These are phyloP conservation scores for Podosphaera leucotricha DNA, from an alignment of 2,329 filamentous ascomycete genomes.

Conservation along the genomic window DNA sequence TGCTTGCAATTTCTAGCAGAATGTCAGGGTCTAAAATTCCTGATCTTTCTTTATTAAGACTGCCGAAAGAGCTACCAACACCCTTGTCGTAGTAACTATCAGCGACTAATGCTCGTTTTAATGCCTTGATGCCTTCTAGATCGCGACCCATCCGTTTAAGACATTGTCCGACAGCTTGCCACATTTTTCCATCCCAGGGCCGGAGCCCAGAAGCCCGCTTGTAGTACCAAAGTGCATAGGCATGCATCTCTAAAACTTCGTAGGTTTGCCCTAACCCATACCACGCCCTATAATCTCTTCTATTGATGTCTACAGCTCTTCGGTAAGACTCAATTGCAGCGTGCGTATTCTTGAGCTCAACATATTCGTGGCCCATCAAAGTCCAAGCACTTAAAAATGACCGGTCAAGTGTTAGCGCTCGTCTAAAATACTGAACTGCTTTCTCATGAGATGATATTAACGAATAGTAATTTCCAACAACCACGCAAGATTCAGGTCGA, in stretches of 20 bases:
- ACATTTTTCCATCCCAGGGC: conserved; percentile 97
- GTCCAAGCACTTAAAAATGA: conserved; percentile 92
- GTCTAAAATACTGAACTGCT: conserved; percentile 90
- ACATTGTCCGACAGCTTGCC: conserved; percentile 85
- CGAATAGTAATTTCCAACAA: conserved; percentile 94
- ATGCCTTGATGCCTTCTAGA: conserved; percentile 78
- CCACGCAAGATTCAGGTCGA: conserved; percentile 85
- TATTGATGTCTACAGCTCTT: conserved; percentile 83
- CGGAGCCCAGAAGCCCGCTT: conserved; percentile 79
- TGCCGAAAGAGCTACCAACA: conserved; percentile 19
- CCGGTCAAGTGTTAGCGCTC: conserved; percentile 72
- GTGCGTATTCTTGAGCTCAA: conserved; percentile 96
- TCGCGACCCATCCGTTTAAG: conserved; percentile 72
- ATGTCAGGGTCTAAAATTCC: conserved; percentile 65
- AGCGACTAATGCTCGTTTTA: conserved; percentile 76
- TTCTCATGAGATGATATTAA: conserved; percentile 90
- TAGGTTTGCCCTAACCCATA: conserved; percentile 94
- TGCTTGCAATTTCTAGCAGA: conserved; percentile 64
- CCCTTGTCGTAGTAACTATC: conserved; percentile 64
- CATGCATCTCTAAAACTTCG: conserved; percentile 93
- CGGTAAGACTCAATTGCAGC: conserved; percentile 94
- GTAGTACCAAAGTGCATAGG: conserved; percentile 93
- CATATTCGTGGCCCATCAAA: conserved; percentile 95
- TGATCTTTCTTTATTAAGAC: conserved; percentile 23
- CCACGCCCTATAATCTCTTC: conserved; percentile 93